A percentile compares a stretch with the other conserved stretches of the same genome.
phyloP scores from a whole-genome alignment of 1,139 yeast species.

The Hansenula sp. region DNA sequence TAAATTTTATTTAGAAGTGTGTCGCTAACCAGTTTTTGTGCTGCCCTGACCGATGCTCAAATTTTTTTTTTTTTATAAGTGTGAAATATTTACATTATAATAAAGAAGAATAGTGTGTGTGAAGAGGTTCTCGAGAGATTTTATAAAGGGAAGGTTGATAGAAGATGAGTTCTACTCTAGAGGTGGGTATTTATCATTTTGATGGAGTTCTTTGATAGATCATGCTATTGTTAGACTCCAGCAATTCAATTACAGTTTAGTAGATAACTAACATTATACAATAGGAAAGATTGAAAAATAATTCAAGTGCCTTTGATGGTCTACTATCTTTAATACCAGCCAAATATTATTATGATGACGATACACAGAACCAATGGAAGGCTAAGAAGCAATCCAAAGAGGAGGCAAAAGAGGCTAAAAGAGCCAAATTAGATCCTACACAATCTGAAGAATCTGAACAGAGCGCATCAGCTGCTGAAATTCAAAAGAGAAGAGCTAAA shows the following conservation, averaged over 20 bases:
- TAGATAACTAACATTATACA: constrained; percentile 9
- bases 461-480: constrained; percentile 65
- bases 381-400: constrained; percentile 71
- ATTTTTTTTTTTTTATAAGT: constrained; percentile 3
- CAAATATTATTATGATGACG: constrained; percentile 78
- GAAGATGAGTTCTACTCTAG: constrained; percentile 20
- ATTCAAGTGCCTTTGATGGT: constrained; percentile 84
- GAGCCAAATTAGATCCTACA: constrained; percentile 74
- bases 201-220: not conserved
- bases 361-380: constrained; percentile 83
- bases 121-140: not conserved
- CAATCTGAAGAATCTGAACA: constrained; percentile 35
- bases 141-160: not conserved
- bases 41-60: constrained; percentile 7
- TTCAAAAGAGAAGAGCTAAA: constrained; percentile 50
- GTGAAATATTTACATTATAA: not conserved
- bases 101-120: not conserved
- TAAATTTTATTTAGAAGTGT: not conserved
- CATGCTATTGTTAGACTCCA: no score
- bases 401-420: constrained; percentile 57
- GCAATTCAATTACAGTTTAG: no score
- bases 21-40: not conserved
- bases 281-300: constrained; percentile 22
- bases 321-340: constrained; percentile 89
- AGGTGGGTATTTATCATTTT: constrained; percentile 9